Evolutionary conservation across 768 basidiomycete species (phyloP).

Genomic region (Rhizopogon vinicolor): DNA sequence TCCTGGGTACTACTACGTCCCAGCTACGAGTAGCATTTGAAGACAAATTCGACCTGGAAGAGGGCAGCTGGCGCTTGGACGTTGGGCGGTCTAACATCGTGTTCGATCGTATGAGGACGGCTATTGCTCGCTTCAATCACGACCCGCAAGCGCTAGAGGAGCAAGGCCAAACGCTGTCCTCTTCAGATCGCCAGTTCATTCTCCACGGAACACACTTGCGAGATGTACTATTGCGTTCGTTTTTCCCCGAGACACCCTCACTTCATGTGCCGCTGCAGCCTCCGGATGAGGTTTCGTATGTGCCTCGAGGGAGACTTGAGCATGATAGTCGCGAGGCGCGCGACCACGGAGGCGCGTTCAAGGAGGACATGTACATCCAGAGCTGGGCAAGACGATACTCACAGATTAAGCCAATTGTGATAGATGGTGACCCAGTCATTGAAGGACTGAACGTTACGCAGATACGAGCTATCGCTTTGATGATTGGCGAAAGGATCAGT

Average conservation of each 20-base stretch:
- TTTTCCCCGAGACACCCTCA: slow-evolving; percentile 28
- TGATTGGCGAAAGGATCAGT: slow-evolving; percentile 76
- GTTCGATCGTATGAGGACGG: slow-evolving; percentile 64
- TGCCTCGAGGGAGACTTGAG: slow-evolving; percentile 33
- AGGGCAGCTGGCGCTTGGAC: slow-evolving; percentile 64
- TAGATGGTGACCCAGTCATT: slow-evolving; percentile 78
- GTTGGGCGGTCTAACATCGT: slow-evolving; percentile 63
- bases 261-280: slow-evolving; percentile 30
- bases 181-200: slow-evolving; percentile 43
- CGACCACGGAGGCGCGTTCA: slow-evolving; percentile 48
- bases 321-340: slow-evolving; percentile 25
- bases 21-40: slow-evolving; percentile 57
- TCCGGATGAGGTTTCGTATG: slow-evolving; percentile 34
- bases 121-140: slow-evolving; percentile 51
- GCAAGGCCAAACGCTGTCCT: not conserved
- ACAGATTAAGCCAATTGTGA: slow-evolving; percentile 47
- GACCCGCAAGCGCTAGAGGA: slow-evolving; percentile 45
- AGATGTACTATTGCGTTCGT: slow-evolving; percentile 62
- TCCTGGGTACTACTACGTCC: slow-evolving; percentile 44
- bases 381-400: slow-evolving; percentile 80
- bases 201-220: slow-evolving; percentile 70
- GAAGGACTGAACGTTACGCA: slow-evolving; percentile 70
- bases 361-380: slow-evolving; percentile 67
- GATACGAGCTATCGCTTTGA: slow-evolving; percentile 75
- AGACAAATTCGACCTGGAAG: slow-evolving; percentile 38